phyloP scores from a whole-genome alignment of 768 basidiomycete species.

The Mycena belliarum region DNA sequence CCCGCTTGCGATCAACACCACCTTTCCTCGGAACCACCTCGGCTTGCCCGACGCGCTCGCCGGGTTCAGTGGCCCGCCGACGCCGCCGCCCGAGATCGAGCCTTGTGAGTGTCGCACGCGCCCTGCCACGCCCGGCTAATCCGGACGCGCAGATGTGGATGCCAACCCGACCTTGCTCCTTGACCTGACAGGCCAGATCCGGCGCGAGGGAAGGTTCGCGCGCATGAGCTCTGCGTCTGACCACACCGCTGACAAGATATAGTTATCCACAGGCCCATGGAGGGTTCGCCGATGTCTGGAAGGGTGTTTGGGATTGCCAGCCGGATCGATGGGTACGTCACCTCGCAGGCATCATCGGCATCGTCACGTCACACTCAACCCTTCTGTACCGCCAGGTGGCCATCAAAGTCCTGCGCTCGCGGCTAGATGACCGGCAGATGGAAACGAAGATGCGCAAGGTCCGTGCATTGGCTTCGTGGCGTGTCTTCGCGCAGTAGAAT shows the following conservation, averaged over 20 bases:
- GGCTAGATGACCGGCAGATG: constrained; percentile 32
- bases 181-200: constrained; percentile 36
- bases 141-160: constrained; percentile 12
- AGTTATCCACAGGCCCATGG: constrained; percentile 40
- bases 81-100: constrained; percentile 20
- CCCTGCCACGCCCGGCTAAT: neutral
- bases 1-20: constrained; percentile 19
- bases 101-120: neutral
- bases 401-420: constrained; percentile 40
- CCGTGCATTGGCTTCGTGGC: constrained; percentile 1
- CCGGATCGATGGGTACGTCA: constrained; percentile 15
- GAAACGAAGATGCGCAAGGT: constrained; percentile 35
- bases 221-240: neutral
- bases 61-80: constrained; percentile 19
- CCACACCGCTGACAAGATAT: constrained; percentile 10
- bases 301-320: constrained; percentile 35
- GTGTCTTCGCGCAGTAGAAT: no score
- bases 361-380: neutral
- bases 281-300: constrained; percentile 48
- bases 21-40: constrained; percentile 10
- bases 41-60: neutral
- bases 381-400: constrained; percentile 29
- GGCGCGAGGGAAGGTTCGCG: constrained; percentile 28
- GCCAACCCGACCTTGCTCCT: constrained; percentile 19
- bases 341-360: no score